Evolutionary conservation across 1,284 basidiomycete species (phyloP).

Genomic region (Tilletia setariae): DNA sequence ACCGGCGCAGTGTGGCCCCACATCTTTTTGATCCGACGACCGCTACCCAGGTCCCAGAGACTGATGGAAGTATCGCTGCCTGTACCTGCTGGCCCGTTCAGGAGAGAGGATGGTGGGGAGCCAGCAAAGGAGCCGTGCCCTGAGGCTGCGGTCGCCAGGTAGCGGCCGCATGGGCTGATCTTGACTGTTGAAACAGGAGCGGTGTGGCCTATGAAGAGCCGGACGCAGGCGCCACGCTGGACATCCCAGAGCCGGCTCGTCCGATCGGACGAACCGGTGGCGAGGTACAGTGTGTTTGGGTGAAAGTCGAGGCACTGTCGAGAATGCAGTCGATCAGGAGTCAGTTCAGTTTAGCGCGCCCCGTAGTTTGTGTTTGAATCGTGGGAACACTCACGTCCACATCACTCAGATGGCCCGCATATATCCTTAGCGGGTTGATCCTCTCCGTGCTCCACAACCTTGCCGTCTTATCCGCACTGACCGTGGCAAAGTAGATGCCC

Average conservation of each 20-base stretch:
- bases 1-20: slow-evolving; percentile 84
- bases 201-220: slow-evolving; percentile 93
- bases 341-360: too few relatives aligned
- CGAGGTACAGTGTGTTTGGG: slow-evolving; percentile 94
- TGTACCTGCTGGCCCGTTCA: slow-evolving; percentile 1
- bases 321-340: background rate
- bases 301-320: slow-evolving; percentile 88
- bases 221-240: slow-evolving; percentile 87
- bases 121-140: slow-evolving; percentile 32
- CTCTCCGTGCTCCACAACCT: slow-evolving; percentile 94
- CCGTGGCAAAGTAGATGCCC: slow-evolving; percentile 97
- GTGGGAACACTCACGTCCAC: slow-evolving; percentile 81
- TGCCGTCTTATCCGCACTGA: slow-evolving; percentile 87
- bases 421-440: slow-evolving; percentile 80
- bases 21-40: slow-evolving; percentile 93
- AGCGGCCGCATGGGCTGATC: slow-evolving; percentile 87
- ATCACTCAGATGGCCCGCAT: slow-evolving; percentile 92
- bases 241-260: slow-evolving; percentile 97
- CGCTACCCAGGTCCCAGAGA: slow-evolving; percentile 92
- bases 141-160: slow-evolving; percentile 73
- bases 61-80: slow-evolving; percentile 83
- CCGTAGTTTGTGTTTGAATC: too few relatives aligned
- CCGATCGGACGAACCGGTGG: slow-evolving; percentile 93
- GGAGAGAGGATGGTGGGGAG: slow-evolving; percentile 5
- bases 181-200: slow-evolving; percentile 82